phyloP scores from a whole-genome alignment of 2,329 filamentous ascomycete genomes.

The Sporothrix pallida region DNA sequence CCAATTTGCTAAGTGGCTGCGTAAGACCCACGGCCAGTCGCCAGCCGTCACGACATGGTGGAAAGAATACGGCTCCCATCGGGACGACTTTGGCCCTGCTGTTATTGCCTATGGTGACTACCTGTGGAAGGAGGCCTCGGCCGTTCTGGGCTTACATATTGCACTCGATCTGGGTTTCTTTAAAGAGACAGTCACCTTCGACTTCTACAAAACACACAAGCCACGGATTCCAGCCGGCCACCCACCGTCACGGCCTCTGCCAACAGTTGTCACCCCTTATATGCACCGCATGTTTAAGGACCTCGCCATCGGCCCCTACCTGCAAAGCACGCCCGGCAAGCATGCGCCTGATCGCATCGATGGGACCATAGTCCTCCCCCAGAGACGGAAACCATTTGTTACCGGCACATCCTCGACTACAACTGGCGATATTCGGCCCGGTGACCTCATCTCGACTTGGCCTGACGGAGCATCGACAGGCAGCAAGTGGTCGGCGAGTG shows the following conservation, averaged over 20 bases:
- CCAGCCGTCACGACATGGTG: constrained; percentile 61
- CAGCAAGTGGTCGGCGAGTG: constrained; percentile 62
- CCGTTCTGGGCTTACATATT: constrained; percentile 47
- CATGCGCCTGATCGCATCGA: neutral
- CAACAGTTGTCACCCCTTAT: constrained; percentile 74
- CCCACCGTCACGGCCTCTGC: constrained; percentile 28
- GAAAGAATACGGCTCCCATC: constrained; percentile 48
- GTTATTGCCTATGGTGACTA: constrained; percentile 66
- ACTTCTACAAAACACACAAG: constrained; percentile 3
- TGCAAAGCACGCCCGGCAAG: constrained; percentile 54
- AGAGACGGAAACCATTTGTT: constrained; percentile 4
- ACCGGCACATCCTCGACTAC: constrained; percentile 14
- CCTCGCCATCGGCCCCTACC: constrained; percentile 62
- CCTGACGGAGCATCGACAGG: constrained; percentile 54
- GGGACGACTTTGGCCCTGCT: constrained; percentile 66
- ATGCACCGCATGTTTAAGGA: constrained; percentile 68
- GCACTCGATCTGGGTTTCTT: constrained; percentile 56
- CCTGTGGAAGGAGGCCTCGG: constrained; percentile 67
- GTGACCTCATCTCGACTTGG: constrained; percentile 57
- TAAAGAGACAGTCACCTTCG: constrained; percentile 52
- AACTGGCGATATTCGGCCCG: constrained; percentile 46
- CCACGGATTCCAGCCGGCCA: neutral
- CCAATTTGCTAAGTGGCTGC: constrained; percentile 65
- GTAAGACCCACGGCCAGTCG: constrained; percentile 50
- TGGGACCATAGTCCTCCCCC: constrained; percentile 3